Percentiles rank a stretch among this genome's conserved stretches.
Evolutionary conservation across 202 grass and related monocot genomes (phyloP).

Genomic region (Saccharum hybrid): DNA sequence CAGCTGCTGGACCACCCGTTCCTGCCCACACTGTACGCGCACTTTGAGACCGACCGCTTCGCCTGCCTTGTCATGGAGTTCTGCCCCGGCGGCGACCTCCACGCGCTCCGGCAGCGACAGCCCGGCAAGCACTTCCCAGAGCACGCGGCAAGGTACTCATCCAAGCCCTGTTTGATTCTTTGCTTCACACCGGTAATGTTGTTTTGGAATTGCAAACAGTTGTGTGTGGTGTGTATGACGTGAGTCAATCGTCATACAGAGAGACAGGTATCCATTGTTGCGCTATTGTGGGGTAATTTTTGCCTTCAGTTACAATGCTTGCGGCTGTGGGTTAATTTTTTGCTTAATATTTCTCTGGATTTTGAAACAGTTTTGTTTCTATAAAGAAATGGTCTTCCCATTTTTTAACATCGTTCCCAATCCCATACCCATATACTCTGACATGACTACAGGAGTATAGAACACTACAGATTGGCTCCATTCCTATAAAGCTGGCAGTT

Average conservation of each 20-base stretch:
- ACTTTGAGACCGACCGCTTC: constrained; percentile 81
- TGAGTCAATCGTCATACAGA: background rate
- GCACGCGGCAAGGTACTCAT: constrained; percentile 66
- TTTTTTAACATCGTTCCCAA: background rate
- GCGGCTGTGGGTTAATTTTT: background rate
- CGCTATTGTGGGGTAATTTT: background rate
- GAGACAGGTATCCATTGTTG: background rate
- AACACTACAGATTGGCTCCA: background rate
- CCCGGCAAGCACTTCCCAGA: constrained; percentile 74
- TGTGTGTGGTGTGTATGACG: background rate
- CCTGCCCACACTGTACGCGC: constrained; percentile 74
- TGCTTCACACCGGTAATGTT: background rate
- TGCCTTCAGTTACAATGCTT: background rate
- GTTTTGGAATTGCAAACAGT: background rate
- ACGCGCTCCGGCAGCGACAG: constrained; percentile 71
- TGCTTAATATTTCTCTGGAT: background rate
- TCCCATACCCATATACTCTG: background rate
- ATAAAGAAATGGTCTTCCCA: background rate
- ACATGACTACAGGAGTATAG: background rate
- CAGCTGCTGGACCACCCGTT: constrained; percentile 81
- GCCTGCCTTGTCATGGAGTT: constrained; percentile 86
- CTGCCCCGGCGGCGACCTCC: constrained; percentile 81
- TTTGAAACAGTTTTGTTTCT: background rate
- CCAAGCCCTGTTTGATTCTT: background rate
- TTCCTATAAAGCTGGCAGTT: background rate